Evolutionary conservation across 2,329 filamentous ascomycete genomes (phyloP), one percentile per base, ranked within the genome.

Genomic region (Penicillium sp.): DNA sequence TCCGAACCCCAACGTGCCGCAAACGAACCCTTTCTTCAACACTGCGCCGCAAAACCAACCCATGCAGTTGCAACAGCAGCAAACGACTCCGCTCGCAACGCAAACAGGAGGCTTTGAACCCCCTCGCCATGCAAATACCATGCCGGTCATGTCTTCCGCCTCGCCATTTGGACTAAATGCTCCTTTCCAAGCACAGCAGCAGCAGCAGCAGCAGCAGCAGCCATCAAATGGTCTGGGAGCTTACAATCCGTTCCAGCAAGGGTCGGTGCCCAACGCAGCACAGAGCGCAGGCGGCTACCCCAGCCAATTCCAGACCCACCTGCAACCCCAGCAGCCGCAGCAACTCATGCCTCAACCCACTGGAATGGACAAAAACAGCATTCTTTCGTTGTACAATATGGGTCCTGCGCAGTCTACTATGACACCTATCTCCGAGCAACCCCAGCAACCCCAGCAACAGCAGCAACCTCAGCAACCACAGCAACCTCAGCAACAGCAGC

Each of bases 321-420:
- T 60, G 46, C 65, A 59, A 34, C 54, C 29, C 0, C 58, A 59
- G 25, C 65, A 68, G 47, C 50, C 61, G 2, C 71, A 75, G 60
- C 67, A 67, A 36, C 65, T 77, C n/a, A 62, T 63, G 29, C 63
- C 74, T 5, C 78, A 79, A 61, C 70, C 70, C 43, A 78, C 76
- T 4, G 72, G 75, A 21, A 69, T 79, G 58, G 76, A 80, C 57
- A 81, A 79, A 62, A 74, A 71, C 38, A 76, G 73, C 50, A 80
- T 80, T 46, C 69, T 80, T 36, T 74, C 78, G 15, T 67, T 80
- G 13, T 80, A 79, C 61, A 79, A 76, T 53, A 71, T 79, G 52
- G 74, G 76, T 15, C 70, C 73, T 19, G 63, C 73, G 9, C 68
- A 72, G 8, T 39, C 58, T 19, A 47, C 51, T 40, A 52, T 65